Evolutionary conservation across 495 filamentous ascomycete genomes (phyloP).

Genomic region (Diplogelasinospora grovesii): DNA sequence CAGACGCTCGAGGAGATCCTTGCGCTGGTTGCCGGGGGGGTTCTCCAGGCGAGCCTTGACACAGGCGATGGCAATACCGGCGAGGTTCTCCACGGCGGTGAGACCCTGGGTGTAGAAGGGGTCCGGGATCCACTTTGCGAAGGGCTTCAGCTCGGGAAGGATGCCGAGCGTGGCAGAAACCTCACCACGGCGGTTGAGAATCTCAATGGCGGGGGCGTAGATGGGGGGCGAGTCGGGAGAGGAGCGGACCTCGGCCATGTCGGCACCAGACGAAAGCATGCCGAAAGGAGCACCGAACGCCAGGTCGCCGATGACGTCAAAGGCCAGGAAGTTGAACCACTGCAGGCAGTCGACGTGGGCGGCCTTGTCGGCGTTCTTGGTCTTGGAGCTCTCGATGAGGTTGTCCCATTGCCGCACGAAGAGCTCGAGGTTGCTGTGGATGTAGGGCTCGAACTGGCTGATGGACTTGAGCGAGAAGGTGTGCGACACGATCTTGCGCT

Average conservation of each 20-base stretch:
- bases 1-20: constrained; percentile 73
- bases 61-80: constrained; percentile 72
- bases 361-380: constrained; percentile 18
- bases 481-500: constrained; percentile 83
- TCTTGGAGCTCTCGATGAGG: constrained; percentile 28
- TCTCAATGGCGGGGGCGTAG: constrained; percentile 61
- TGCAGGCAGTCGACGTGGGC: constrained; percentile 69
- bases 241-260: constrained; percentile 50
- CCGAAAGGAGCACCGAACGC: constrained; percentile 53
- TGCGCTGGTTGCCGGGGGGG: constrained; percentile 54
- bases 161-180: constrained; percentile 59
- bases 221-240: constrained; percentile 46
- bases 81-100: constrained; percentile 57
- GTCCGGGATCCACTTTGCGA: constrained; percentile 58
- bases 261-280: constrained; percentile 55
- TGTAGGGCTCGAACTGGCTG: constrained; percentile 84
- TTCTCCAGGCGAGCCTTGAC: constrained; percentile 66
- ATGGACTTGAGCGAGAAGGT: constrained; percentile 81
- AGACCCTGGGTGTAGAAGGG: constrained; percentile 61
- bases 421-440: constrained; percentile 68
- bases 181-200: constrained; percentile 63
- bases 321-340: constrained; percentile 94
- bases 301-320: constrained; percentile 84
- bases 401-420: constrained; percentile 70
- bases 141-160: constrained; percentile 55